phyloP scores from a whole-genome alignment of 176 grass and related monocot genomes.

The bread wheat (Triticum aestivum) region DNA sequence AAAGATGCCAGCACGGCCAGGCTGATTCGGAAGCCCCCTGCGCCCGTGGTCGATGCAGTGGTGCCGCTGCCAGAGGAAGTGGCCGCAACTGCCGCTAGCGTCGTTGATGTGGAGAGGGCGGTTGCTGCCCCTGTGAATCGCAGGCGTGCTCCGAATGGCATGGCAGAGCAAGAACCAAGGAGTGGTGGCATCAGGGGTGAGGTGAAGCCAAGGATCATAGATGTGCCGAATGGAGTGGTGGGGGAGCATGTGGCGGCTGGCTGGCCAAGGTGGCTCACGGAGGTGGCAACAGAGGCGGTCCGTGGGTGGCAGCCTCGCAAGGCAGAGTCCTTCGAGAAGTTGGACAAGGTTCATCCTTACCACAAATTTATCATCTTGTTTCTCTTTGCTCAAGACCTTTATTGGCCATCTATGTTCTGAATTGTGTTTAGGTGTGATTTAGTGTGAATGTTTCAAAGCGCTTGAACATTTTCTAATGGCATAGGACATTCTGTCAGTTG shows the following conservation, averaged over 20 bases:
- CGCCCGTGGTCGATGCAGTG: constrained; percentile 33
- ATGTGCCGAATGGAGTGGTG: constrained; percentile 60
- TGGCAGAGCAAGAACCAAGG: constrained; percentile 21
- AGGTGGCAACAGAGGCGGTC: constrained; percentile 85
- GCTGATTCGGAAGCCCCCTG: constrained; percentile 70
- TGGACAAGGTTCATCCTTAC: constrained; percentile 74
- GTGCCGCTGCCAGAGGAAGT: constrained; percentile 31
- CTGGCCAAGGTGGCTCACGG: constrained; percentile 89
- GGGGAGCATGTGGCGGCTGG: constrained; percentile 61
- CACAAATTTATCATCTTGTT: not conserved
- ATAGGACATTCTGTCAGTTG: constrained; percentile 8
- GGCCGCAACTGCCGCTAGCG: constrained; percentile 8
- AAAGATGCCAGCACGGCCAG: constrained; percentile 50
- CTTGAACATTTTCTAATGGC: not conserved
- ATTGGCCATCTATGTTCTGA: constrained; percentile 26
- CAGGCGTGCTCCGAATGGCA: constrained; percentile 21
- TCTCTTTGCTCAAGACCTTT: not conserved
- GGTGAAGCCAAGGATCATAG: constrained; percentile 36
- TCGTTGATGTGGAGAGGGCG: constrained; percentile 41
- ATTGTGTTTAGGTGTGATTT: constrained; percentile 14
- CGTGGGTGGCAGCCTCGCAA: constrained; percentile 87
- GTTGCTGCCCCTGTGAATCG: constrained; percentile 22
- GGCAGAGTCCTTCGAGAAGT: constrained; percentile 93
- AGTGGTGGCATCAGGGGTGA: constrained; percentile 21
- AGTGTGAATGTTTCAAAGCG: not conserved